Percentiles rank a stretch among this genome's conserved stretches.
Evolutionary conservation across 345 rosid species (phyloP).

Genomic region (Euphorbia tirucalli): DNA sequence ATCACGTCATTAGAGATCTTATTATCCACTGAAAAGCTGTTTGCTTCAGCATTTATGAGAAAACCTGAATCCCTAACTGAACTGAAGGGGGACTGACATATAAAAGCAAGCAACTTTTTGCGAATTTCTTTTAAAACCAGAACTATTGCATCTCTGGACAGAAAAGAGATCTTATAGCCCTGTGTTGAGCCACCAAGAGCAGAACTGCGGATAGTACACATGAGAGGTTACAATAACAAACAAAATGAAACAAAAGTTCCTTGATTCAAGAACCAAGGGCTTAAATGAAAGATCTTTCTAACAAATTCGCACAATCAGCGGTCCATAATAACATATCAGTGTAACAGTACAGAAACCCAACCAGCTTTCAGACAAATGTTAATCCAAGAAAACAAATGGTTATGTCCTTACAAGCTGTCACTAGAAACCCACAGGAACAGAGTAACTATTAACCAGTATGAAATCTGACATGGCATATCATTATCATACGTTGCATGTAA

Average conservation of each 20-base stretch:
- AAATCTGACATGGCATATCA: not conserved
- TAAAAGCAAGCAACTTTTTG: constrained; percentile 51
- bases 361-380: not conserved
- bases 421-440: not conserved
- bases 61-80: constrained; percentile 55
- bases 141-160: constrained; percentile 51
- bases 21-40: constrained; percentile 26
- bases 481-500: not conserved
- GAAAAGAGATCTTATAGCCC: constrained; percentile 45
- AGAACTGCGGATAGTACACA: constrained; percentile 54
- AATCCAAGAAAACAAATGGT: not conserved
- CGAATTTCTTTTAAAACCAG: constrained; percentile 47
- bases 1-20: constrained; percentile 29
- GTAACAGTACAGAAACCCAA: not conserved
- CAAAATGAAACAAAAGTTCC: not conserved
- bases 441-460: no score
- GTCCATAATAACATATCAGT: not conserved
- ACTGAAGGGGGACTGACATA: constrained; percentile 54
- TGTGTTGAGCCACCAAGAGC: constrained; percentile 69
- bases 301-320: not conserved
- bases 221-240: constrained; percentile 14
- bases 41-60: constrained; percentile 34
- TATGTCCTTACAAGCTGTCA: not conserved
- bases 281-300: not conserved
- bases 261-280: not conserved